Evolutionary conservation across 371 early-diverging fungal species (phyloP).

Genomic region (Haplosporangium sp.): DNA sequence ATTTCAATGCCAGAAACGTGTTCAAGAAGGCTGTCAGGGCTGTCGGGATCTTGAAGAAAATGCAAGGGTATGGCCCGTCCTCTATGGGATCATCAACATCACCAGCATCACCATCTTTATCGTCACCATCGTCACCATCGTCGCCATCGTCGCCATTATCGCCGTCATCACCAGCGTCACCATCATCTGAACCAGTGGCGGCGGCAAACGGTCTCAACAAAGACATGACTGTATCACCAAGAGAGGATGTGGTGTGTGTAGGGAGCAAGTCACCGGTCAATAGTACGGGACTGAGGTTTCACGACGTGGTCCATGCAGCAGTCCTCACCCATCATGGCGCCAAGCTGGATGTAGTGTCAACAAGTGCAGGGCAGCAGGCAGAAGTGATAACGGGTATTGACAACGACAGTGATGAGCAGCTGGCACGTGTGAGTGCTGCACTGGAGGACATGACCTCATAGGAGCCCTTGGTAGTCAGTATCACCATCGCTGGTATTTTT

Average conservation of each 20-base stretch:
- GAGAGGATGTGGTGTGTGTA: neutral
- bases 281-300: slow-evolving; percentile 18
- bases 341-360: neutral
- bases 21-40: slow-evolving; percentile 73
- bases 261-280: neutral
- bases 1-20: slow-evolving; percentile 82
- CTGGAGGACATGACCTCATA: neutral
- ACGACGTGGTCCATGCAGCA: slow-evolving; percentile 38
- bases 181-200: no score
- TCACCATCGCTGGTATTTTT: neutral
- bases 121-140: neutral
- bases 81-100: neutral
- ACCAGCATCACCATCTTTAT: neutral
- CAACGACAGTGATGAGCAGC: neutral
- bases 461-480: neutral
- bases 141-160: neutral
- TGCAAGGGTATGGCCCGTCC: slow-evolving; percentile 12
- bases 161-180: neutral
- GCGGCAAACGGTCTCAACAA: neutral
- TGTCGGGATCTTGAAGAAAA: slow-evolving; percentile 33
- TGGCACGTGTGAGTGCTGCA: neutral
- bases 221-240: neutral
- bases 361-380: neutral
- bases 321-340: slow-evolving; percentile 18
- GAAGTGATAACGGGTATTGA: neutral